phyloP scores from a whole-genome alignment of 2,329 filamentous ascomycete genomes.

The Byssochlamys sp. region DNA sequence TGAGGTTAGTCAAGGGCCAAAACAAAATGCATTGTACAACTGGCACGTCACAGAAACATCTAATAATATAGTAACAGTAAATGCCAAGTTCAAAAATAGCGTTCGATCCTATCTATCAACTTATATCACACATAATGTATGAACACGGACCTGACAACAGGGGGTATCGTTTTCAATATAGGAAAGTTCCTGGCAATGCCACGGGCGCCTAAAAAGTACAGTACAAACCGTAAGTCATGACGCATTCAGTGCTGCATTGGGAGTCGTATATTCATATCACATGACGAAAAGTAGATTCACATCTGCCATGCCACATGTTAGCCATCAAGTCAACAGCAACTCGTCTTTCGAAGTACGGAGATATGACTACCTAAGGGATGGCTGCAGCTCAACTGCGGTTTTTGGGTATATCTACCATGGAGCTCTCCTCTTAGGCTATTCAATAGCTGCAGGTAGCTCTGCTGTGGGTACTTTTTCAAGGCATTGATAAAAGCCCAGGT shows the following conservation, averaged over 20 bases:
- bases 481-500: slow-evolving; percentile 91
- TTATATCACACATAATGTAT: not conserved
- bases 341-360: slow-evolving; percentile 1
- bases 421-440: slow-evolving; percentile 89
- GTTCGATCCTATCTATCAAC: not conserved
- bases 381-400: slow-evolving; percentile 91
- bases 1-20: not conserved
- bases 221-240: not conserved
- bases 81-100: too few species aligned
- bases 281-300: slow-evolving; percentile 58
- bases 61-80: too few species aligned
- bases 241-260: not conserved
- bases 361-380: slow-evolving; percentile 74
- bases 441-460: slow-evolving; percentile 87
- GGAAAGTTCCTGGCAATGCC: not conserved
- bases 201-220: not conserved
- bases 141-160: not conserved
- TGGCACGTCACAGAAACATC: too few species aligned
- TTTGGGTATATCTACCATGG: slow-evolving; percentile 78
- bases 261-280: slow-evolving; percentile 29
- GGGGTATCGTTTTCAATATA: not conserved
- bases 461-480: slow-evolving; percentile 78
- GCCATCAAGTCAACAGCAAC: slow-evolving; percentile 3
- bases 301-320: slow-evolving; percentile 35
- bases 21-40: not conserved